phyloP scores from a whole-genome alignment of 1,284 basidiomycete species.

The Sanghuangporus baumii region DNA sequence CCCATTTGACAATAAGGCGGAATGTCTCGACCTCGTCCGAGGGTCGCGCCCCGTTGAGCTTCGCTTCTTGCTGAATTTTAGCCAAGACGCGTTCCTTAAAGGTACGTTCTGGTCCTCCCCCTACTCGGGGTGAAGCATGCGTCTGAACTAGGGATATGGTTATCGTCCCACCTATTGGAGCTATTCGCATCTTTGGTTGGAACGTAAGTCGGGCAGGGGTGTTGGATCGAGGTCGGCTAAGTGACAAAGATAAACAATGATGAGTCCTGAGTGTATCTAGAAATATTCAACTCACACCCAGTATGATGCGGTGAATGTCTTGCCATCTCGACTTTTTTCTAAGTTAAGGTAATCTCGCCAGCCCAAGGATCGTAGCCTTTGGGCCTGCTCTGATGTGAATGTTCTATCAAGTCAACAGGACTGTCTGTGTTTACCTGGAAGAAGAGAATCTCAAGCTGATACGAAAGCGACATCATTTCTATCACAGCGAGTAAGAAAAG shows the following conservation, averaged over 20 bases:
- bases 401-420: neutral
- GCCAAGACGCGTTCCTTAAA: slow-evolving; percentile 51
- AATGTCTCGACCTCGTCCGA: slow-evolving; percentile 70
- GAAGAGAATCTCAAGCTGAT: slow-evolving; percentile 78
- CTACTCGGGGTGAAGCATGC: slow-evolving; percentile 31
- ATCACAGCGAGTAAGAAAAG: neutral
- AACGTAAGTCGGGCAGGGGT: slow-evolving; percentile 31
- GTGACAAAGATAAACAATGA: slow-evolving; percentile 30
- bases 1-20: slow-evolving; percentile 56
- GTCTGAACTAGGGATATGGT: slow-evolving; percentile 43
- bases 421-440: slow-evolving; percentile 51
- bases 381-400: slow-evolving; percentile 38
- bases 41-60: slow-evolving; percentile 44
- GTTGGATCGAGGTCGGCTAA: slow-evolving; percentile 27
- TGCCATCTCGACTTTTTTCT: slow-evolving; percentile 57
- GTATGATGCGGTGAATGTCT: slow-evolving; percentile 61
- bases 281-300: slow-evolving; percentile 55
- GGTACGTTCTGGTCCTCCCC: slow-evolving; percentile 38
- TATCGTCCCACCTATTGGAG: slow-evolving; percentile 50
- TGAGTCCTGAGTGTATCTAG: neutral
- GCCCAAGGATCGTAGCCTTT: slow-evolving; percentile 68
- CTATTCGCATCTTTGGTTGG: slow-evolving; percentile 32
- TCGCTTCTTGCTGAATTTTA: slow-evolving; percentile 56
- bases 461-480: slow-evolving; percentile 84
- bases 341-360: slow-evolving; percentile 70